A percentile compares a stretch with the other conserved stretches of the same genome.
Conservation (phyloP, 345 rosid species). For the Dovyalis caffra region DNA sequence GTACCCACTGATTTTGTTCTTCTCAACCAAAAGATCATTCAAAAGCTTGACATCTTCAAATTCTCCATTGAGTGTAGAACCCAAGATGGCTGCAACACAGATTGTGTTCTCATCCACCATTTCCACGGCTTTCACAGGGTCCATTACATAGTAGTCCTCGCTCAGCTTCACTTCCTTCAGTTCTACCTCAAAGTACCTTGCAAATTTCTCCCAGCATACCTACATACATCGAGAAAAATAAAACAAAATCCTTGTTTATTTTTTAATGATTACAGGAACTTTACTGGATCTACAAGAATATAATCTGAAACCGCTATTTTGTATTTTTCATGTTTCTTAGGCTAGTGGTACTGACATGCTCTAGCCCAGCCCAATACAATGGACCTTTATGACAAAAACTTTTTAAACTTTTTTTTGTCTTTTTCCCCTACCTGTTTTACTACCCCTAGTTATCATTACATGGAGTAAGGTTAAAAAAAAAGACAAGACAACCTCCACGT, state of each 20-base stretch:
- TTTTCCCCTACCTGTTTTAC: not conserved
- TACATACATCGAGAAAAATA: too few relatives aligned
- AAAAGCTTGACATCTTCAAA: conserved; percentile 91
- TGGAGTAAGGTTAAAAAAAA: too few relatives aligned
- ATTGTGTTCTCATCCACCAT: conserved; percentile 98
- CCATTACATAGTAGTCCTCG: conserved; percentile 94
- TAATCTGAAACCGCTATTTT: not conserved
- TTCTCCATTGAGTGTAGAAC: conserved; percentile 91
- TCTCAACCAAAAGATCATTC: conserved; percentile 63
- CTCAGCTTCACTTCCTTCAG: conserved; percentile 81
- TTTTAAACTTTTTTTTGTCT: not conserved
- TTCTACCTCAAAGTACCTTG: conserved; percentile 91
- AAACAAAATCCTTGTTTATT: too few relatives aligned
- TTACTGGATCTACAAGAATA: not conserved
- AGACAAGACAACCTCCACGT: too few relatives aligned
- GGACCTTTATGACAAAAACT: not conserved
- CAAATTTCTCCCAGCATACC: conserved; percentile 96
- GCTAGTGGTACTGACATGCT: not conserved
- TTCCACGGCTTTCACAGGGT: conserved; percentile 84
- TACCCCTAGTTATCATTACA: too few relatives aligned
- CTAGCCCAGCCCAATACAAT: not conserved
- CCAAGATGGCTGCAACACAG: conserved; percentile 89
- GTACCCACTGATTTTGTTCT: conserved; percentile 78
- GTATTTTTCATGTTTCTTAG: too few relatives aligned
- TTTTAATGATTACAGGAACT: not conserved